A percentile compares a stretch with the other conserved stretches of the same genome.
Conservation (phyloP, 2,329 filamentous ascomycete genomes). For the Fusarium sp. region DNA sequence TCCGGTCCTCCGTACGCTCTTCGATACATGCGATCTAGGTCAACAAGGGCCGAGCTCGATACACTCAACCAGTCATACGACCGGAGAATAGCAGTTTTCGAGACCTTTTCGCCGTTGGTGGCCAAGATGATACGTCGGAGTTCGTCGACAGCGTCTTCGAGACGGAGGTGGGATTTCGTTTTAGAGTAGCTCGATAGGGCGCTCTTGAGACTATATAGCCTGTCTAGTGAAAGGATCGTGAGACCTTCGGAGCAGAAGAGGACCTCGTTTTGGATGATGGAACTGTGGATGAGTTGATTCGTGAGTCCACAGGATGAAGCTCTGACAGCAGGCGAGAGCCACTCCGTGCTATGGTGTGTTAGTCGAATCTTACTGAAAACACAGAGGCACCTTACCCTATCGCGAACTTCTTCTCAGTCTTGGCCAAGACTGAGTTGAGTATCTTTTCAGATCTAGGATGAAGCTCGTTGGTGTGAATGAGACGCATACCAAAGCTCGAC, state of each 20-base stretch:
- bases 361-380: background rate
- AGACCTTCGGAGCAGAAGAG: conserved; percentile 71
- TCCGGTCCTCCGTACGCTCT: conserved; percentile 65
- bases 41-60: conserved; percentile 59
- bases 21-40: conserved; percentile 68
- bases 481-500: conserved; percentile 59
- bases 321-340: conserved; percentile 57
- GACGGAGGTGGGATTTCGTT: conserved; percentile 55
- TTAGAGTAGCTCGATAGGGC: conserved; percentile 68
- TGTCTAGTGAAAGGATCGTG: conserved; percentile 69
- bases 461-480: conserved; percentile 61
- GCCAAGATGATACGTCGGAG: conserved; percentile 69
- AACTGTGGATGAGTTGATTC: conserved; percentile 64
- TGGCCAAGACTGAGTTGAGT: conserved; percentile 61
- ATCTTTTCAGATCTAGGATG: conserved; percentile 59
- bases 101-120: conserved; percentile 61
- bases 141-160: conserved; percentile 73
- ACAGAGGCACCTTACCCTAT: conserved; percentile 50
- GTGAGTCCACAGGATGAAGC: conserved; percentile 59
- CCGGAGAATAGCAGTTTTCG: conserved; percentile 62
- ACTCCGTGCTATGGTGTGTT: conserved; percentile 49
- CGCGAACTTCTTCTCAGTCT: conserved; percentile 60
- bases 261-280: conserved; percentile 68
- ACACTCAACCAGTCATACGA: conserved; percentile 69
- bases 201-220: conserved; percentile 72